Conservation (phyloP, 1,284 basidiomycete genomes). For the Boletus calvinii region DNA sequence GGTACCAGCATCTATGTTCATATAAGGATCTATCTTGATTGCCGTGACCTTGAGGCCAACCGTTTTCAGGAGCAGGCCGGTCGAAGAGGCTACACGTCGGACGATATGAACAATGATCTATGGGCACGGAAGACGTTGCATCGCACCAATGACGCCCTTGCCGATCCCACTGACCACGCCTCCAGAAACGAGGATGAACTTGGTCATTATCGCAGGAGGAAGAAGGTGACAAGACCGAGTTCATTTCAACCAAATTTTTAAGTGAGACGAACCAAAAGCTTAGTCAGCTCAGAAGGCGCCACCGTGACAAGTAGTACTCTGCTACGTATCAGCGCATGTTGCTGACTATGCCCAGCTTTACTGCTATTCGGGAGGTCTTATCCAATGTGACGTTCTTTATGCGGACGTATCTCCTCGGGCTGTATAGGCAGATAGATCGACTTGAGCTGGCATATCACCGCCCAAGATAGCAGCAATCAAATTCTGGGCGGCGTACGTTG, state of each 20-base stretch:
- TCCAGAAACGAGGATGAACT: constrained; percentile 90
- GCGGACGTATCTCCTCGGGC: neutral
- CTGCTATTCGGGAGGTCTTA: neutral
- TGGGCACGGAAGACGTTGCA: constrained; percentile 28
- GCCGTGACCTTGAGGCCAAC: constrained; percentile 95
- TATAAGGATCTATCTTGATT: constrained; percentile 99
- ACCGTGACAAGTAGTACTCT: too few species aligned
- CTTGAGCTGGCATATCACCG: constrained; percentile 53
- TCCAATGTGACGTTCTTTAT: neutral
- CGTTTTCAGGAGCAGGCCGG: constrained; percentile 94
- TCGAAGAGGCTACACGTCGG: constrained; percentile 79
- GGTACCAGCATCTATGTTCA: constrained; percentile 99
- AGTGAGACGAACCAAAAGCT: constrained; percentile 2
- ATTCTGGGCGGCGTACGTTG: constrained; percentile 67
- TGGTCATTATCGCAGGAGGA: constrained; percentile 55
- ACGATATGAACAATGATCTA: constrained; percentile 19
- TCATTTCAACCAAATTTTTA: constrained; percentile 3
- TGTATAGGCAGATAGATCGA: constrained; percentile 34
- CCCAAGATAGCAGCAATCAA: constrained; percentile 54
- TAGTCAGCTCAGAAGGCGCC: constrained; percentile 15
- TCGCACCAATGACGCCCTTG: constrained; percentile 90
- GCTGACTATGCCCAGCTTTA: neutral
- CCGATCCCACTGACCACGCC: constrained; percentile 94
- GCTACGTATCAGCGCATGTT: neutral
- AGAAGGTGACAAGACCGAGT: neutral